Evolutionary conservation across 2,329 filamentous ascomycete species (phyloP), one percentile per base, ranked within the genome.

Genomic region (Orbilia oligospora): DNA sequence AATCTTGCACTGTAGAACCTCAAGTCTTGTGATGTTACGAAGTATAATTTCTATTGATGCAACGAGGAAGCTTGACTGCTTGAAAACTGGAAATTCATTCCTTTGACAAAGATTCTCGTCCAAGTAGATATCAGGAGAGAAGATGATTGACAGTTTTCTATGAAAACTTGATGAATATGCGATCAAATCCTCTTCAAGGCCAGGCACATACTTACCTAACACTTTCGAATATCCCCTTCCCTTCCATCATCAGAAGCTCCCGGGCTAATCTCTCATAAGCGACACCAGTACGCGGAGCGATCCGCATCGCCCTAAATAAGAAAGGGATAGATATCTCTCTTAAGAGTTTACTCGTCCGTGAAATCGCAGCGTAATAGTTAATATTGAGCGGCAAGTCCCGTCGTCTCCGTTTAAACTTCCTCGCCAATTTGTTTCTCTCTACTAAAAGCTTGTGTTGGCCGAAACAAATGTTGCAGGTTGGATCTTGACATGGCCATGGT

Each of bases 121-220:
- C 20, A 44, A 5, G 36, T 44, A 61, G 3, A 61, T 9, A 24
- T 44, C 56, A 16, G 36, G 20, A 16, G 56, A 61, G 36, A 61
- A 61, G 4, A 61, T 36, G 0, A 61, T 61, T 24, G 56, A 61
- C 4, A 61, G 14, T 4, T 36, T 18, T n/a, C 56, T 61, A 16
- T 20, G 6, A 14, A 38, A 1, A 22, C 20, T n/a, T 16, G 4
- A 44, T 44, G 20, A 44, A 24, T 16, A 22, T n/a, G n/a, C 4
- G 5, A 41, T 41, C 33, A 3, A 38, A 36, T 55, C 5, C 12
- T n/a, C n/a, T n/a, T n/a, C n/a, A n/a, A n/a, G n/a, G n/a, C n/a
- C n/a, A n/a, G n/a, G n/a, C n/a, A n/a, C n/a, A n/a, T 20, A 61
- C 56, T 44, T 41, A 61, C 56, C 56, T 44, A 10, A 61, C 56